Conservation (phyloP, 257 asterid species). For the Verbena officinalis region DNA sequence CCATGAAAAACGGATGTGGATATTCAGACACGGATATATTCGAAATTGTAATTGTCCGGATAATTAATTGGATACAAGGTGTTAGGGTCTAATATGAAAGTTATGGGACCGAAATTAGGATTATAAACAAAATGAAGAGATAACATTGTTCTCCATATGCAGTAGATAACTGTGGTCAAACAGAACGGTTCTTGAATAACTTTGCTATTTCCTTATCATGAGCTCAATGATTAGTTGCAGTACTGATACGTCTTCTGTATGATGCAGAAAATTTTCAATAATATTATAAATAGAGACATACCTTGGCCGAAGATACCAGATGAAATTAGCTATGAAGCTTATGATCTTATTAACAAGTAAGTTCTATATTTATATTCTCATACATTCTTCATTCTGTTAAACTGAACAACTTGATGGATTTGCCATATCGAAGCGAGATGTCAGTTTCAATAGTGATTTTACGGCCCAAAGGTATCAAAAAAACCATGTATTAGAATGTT, state of each 20-base stretch:
- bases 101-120: too few relatives aligned
- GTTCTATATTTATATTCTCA: conserved; percentile 33
- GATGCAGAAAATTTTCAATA: conserved; percentile 88
- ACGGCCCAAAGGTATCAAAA: conserved; percentile 8
- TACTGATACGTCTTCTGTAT: conserved; percentile 34
- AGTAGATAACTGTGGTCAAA: background rate
- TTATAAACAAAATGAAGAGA: conserved; percentile 14
- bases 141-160: background rate
- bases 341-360: conserved; percentile 86
- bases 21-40: too few relatives aligned
- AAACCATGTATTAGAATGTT: background rate
- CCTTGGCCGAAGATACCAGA: conserved; percentile 97
- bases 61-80: too few relatives aligned
- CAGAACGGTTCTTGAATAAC: conserved; percentile 19
- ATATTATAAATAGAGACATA: conserved; percentile 86
- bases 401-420: conserved; percentile 4
- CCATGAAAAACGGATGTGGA: too few relatives aligned
- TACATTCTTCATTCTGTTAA: background rate
- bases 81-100: too few relatives aligned
- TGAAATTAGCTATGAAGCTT: conserved; percentile 82
- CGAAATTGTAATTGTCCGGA: too few relatives aligned
- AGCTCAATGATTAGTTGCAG: conserved; percentile 24
- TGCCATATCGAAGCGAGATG: conserved; percentile 4
- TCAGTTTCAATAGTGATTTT: background rate
- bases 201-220: conserved; percentile 18